Evolutionary conservation across 768 basidiomycete genomes (phyloP), one percentile per base, ranked within the genome.

Genomic region (Rhodotorula sphaerocarpa): DNA sequence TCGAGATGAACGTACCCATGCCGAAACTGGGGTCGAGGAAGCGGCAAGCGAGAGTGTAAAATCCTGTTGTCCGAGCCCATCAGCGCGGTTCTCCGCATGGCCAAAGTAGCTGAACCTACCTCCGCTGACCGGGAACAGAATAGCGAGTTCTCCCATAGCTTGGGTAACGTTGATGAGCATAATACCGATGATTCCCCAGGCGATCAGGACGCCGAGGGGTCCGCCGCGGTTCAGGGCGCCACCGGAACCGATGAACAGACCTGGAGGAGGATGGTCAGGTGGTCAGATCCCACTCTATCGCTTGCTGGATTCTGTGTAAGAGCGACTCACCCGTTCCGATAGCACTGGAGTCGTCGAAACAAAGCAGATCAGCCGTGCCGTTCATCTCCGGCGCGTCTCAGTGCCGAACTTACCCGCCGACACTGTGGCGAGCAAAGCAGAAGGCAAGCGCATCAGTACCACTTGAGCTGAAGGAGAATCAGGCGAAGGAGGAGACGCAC

Each of bases 241-340:
- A 58, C 41, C 50, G 7, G 30, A 31, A 5, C 62, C 50, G 44
- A 63, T 53, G 57, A 63, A 63, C 16, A 66, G 59, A 55, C 56
- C n/a, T n/a, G n/a, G n/a, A n/a, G n/a, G n/a, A 18, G 21, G 39
- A 41, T 41, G 44, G 15, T 7, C 7, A 25, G 5, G 44, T 7
- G 44, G 12, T 45, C 44, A 45, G 44, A n/a, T n/a, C n/a, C n/a
- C n/a, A n/a, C n/a, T n/a, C n/a, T n/a, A n/a, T n/a, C n/a, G n/a
- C n/a, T n/a, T n/a, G n/a, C n/a, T n/a, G n/a, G n/a, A n/a, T n/a
- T n/a, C 5, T 3, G 23, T 68, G n/a, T n/a, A n/a, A n/a, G n/a
- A n/a, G n/a, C n/a, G n/a, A n/a, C n/a, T n/a, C n/a, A n/a, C n/a
- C 71, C 21, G 72, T 73, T 3, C 72, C 70, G 55, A 76, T 77